Evolutionary conservation across 176 grass and related monocot species (phyloP).

Genomic region (Triticum timopheevii): DNA sequence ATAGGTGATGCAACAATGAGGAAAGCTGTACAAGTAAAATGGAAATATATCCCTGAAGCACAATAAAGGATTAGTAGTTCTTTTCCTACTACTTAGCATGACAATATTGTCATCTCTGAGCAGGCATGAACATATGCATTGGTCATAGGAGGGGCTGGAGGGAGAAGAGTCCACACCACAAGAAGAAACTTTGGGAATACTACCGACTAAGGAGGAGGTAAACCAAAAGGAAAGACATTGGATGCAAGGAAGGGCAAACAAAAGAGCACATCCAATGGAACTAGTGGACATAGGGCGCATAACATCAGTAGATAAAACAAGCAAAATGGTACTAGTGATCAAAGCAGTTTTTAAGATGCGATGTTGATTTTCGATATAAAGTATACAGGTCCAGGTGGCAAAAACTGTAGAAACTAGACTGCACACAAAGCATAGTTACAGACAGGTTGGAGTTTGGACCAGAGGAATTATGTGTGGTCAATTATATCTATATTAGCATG

Average conservation of each 20-base stretch:
- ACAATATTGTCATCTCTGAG: background rate
- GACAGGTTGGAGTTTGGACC: background rate
- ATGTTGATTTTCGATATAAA: too few species aligned
- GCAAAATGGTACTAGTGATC: background rate
- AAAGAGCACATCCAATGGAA: too few species aligned
- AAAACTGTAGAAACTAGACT: background rate
- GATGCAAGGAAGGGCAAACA: background rate
- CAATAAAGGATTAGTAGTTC: background rate
- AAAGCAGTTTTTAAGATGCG: background rate
- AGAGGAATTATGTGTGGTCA: background rate
- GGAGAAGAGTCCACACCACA: background rate
- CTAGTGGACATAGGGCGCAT: too few species aligned
- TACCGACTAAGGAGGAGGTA: background rate
- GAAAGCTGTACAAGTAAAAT: background rate
- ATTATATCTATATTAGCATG: background rate
- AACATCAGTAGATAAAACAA: background rate
- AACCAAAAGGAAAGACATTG: background rate
- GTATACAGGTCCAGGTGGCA: background rate
- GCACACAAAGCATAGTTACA: background rate
- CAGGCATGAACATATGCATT: background rate
- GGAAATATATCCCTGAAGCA: background rate
- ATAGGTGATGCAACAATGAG: background rate
- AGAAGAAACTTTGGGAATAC: background rate
- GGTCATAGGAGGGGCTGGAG: background rate
- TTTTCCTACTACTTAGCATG: background rate